These are phyloP conservation scores for Tetracladium maxilliforme DNA, from an alignment of 2,329 filamentous ascomycete genomes.

Conservation along the genomic window DNA sequence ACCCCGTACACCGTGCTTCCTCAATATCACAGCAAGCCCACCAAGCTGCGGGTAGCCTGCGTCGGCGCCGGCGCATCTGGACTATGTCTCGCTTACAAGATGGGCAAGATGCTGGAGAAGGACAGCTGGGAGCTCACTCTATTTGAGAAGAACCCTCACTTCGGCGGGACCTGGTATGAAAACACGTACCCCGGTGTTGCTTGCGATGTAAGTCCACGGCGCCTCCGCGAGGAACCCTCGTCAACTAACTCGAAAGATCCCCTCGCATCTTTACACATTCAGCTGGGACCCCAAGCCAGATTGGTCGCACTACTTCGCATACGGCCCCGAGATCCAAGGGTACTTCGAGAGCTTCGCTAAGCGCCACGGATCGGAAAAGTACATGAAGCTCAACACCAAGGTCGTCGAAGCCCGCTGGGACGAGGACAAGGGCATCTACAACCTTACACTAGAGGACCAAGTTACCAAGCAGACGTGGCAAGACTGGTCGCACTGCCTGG, in stretches of 20 bases:
- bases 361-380: conserved; percentile 19
- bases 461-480: conserved; percentile 4
- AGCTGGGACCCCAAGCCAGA: conserved; percentile 23
- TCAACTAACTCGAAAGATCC: too few species aligned
- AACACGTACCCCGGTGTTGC: conserved; percentile 11
- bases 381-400: conserved; percentile 25
- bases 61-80: conserved; percentile 8
- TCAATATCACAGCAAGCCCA: conserved; percentile 8
- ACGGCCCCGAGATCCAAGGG: conserved; percentile 10
- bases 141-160: too few species aligned
- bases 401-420: conserved; percentile 27
- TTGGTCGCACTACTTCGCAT: conserved; percentile 20
- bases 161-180: conserved; percentile 13
- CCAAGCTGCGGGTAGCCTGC: conserved; percentile 7
- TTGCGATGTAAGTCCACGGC: too few species aligned
- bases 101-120: conserved; percentile 5
- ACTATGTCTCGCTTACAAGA: conserved; percentile 8
- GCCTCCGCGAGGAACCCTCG: too few species aligned
- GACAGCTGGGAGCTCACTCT: too few species aligned
- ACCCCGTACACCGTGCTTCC: too few species aligned
- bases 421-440: conserved; percentile 23
- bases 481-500: conserved; percentile 29
- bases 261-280: conserved; percentile 20
- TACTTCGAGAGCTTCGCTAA: conserved; percentile 17
- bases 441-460: conserved; percentile 3